phyloP scores from a whole-genome alignment of 2,329 filamentous ascomycete species.

The Akanthomyces dipterigenus region DNA sequence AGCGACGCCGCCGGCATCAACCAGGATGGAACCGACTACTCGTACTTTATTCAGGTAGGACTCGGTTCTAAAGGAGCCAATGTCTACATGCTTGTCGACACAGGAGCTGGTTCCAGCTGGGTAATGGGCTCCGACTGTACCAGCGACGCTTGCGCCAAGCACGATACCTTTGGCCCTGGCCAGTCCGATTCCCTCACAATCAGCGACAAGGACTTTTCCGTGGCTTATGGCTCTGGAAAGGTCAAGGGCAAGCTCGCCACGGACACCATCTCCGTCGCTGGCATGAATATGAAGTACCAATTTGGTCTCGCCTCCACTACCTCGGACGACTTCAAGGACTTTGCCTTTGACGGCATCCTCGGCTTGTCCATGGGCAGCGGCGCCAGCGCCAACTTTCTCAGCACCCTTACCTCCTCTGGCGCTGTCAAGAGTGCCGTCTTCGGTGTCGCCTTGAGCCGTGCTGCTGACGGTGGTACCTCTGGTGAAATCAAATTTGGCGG shows the following conservation, averaged over 20 bases:
- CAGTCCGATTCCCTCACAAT: constrained; percentile 59
- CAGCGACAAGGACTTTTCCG: constrained; percentile 49
- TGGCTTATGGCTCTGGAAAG: constrained; percentile 71
- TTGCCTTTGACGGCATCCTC: constrained; percentile 83
- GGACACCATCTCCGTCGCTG: constrained; percentile 62
- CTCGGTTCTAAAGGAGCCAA: constrained; percentile 49
- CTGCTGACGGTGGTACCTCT: constrained; percentile 56
- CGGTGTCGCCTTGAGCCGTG: constrained; percentile 63
- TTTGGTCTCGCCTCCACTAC: constrained; percentile 69
- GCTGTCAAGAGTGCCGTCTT: constrained; percentile 59
- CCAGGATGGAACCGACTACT: constrained; percentile 60
- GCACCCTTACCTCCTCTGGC: constrained; percentile 49
- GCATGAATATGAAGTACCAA: constrained; percentile 54
- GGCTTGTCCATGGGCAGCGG: constrained; percentile 62
- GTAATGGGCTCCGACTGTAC: constrained; percentile 68
- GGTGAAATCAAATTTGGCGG: constrained; percentile 75
- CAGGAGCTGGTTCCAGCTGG: constrained; percentile 70
- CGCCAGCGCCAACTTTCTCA: constrained; percentile 59
- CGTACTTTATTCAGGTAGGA: constrained; percentile 54
- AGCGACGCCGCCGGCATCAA: constrained; percentile 48
- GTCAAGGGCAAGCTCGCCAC: constrained; percentile 60
- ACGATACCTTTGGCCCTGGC: constrained; percentile 60
- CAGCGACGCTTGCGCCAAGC: constrained; percentile 58
- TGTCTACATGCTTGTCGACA: constrained; percentile 59
- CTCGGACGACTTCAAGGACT: constrained; percentile 66